phyloP scores from a whole-genome alignment of 2,329 filamentous ascomycete species.

The Aspergillus puulaauensis region DNA sequence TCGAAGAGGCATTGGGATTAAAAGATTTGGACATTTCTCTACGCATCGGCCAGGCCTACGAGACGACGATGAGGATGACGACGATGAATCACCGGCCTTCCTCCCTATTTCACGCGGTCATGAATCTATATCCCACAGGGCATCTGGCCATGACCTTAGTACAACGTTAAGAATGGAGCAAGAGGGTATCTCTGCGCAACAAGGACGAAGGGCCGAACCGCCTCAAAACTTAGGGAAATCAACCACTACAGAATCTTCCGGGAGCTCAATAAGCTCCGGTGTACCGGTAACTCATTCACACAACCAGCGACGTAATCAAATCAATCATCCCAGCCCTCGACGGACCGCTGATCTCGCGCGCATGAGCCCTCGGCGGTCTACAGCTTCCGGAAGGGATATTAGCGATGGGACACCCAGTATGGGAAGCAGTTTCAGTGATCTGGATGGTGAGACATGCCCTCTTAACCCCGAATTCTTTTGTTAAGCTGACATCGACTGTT shows the following conservation, averaged over 20 bases:
- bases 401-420: conserved; percentile 61
- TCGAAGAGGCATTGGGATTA: conserved; percentile 30
- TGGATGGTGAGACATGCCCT: conserved; percentile 51
- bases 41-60: conserved; percentile 32
- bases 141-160: conserved; percentile 35
- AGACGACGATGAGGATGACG: conserved; percentile 45
- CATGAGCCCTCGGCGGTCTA: conserved; percentile 47
- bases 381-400: conserved; percentile 39
- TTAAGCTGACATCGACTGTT: conserved; percentile 4
- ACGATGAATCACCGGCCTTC: conserved; percentile 49
- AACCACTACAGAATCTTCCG: conserved; percentile 29
- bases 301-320: conserved; percentile 19
- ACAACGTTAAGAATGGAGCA: conserved; percentile 42
- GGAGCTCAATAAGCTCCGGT: conserved; percentile 40
- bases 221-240: conserved; percentile 19
- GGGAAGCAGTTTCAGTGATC: conserved; percentile 66
- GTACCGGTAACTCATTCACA: conserved; percentile 25
- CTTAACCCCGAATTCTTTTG: not conserved
- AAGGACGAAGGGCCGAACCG: conserved; percentile 29
- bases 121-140: conserved; percentile 18
- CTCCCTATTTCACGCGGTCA: conserved; percentile 38
- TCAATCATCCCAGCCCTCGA: conserved; percentile 38
- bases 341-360: conserved; percentile 51
- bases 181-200: conserved; percentile 26
- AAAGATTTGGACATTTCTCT: conserved; percentile 42